Base-by-base conservation (phyloP, 768 basidiomycete species). In the Lentinula lateritia region DNA sequence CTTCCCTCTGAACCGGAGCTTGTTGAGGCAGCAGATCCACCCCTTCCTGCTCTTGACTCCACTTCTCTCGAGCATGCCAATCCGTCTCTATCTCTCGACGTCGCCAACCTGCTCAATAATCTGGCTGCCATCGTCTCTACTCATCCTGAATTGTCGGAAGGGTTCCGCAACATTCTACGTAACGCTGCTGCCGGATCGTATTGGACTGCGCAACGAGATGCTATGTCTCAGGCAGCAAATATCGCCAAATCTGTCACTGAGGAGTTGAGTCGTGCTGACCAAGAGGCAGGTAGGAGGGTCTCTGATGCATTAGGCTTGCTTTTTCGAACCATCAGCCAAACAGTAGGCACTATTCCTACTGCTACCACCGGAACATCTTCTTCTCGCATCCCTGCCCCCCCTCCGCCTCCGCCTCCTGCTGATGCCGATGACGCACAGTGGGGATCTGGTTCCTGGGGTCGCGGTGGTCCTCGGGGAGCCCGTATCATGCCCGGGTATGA, bases 71-170 rank as follows among this genome's bases (percentile, higher is more conserved):
- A 63, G 20, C 38, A 43, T 34, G 54, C 71, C 32, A 65, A 73
- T 43, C 71, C 81, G 15, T 85, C 86, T 6, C 75, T 92, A 60
- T 78, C 84, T 2, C 75, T 82, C 58, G 92, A 93, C 64, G 68
- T 93, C 43, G 85, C 89, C 1, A 69, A 78, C 0, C 75, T 93
- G 36, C 72, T 93, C 61, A 78, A 77, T 35, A 79, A 78, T 2
- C 70, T 92, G 60, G 81, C 80, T 45, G 74, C 71, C n/a, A 77
- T 86, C 35, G 69, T 92, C 46, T 74, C 81, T 0, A 71, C 82
- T 5, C 88, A 92, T 65, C 91, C 91, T 4, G 89, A 93, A 64
- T 71, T 93, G 10, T 81, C 87, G 3, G 86, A 89, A 60, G 81
- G 80, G 48, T 69, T 93, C 60, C 85, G 83, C 61, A 86, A 82